Evolutionary conservation across 2,329 filamentous ascomycete genomes (phyloP), one percentile per base, ranked within the genome.

Genomic region (Aureobasidium sp.): DNA sequence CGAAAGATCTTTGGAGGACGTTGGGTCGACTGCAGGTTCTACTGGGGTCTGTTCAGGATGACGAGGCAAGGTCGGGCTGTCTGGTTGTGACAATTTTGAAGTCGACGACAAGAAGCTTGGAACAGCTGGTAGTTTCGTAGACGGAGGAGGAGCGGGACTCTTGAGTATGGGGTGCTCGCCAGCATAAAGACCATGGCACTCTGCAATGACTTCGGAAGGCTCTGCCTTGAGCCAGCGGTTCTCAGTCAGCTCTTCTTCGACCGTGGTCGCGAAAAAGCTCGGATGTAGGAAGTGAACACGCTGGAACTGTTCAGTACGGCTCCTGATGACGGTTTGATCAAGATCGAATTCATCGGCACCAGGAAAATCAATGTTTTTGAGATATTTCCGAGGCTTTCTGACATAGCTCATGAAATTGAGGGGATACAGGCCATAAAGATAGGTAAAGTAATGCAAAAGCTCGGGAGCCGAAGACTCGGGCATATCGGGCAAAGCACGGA

Each of bases 391-490:
- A 3, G 90, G 89, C 70, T 93, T 93, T 62, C 89, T 84, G 65
- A 94, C 88, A 70, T 93, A 94, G 73, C 87, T 88, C 84, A 91
- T 88, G 68, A 94, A 91, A 71, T 93, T 93, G 70, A 93, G 84
- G 1, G 90, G 90, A 66, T 93, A 94, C 5, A 94, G 76, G 0
- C 90, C 90, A 67, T 94, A 94, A 0, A 94, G 79, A 29, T 91
- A 87, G 2, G 89, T 92, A 68, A 91, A 94, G 73, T 90, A 92
- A 67, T 87, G 84, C 59, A 86, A 75, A 1, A 93, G 79, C 64
- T 90, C 86, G 5, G 86, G 84, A 2, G 90, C 83, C 3, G 81
- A 77, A 6, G 81, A 79, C 45, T 84, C 84, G 59, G 88, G 83
- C 12, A 80, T 77, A 37, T 87, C 84, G n/a, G 84, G 78, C 6